A percentile compares a stretch with the other conserved stretches of the same genome.
phyloP scores from a whole-genome alignment of 192 early-diverging fungal genomes.

The Irineochytrium annulatum region DNA sequence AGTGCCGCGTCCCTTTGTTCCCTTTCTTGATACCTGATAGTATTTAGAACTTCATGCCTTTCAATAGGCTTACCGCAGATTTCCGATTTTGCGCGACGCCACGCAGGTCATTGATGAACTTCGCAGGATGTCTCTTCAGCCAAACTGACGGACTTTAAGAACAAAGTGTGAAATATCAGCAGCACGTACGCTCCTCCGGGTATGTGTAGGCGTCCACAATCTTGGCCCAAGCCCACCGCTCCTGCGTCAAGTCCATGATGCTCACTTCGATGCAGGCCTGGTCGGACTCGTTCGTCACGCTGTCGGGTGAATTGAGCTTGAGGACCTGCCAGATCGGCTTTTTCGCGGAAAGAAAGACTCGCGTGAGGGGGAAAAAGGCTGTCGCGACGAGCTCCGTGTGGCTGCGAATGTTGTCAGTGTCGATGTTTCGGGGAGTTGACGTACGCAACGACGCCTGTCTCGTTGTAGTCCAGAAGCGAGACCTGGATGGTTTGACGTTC shows the following conservation, averaged over 20 bases:
- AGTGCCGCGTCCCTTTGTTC: too few species aligned
- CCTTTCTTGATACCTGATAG: background rate
- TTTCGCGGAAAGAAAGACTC: slow-evolving; percentile 28
- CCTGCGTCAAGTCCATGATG: slow-evolving; percentile 32
- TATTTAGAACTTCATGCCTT: background rate
- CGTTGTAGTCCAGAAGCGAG: slow-evolving; percentile 28
- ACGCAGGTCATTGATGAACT: slow-evolving; percentile 23
- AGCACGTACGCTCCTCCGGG: slow-evolving; percentile 29
- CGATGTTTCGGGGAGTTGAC: background rate
- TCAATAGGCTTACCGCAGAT: background rate
- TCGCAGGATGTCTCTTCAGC: slow-evolving; percentile 13
- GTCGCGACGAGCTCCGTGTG: slow-evolving; percentile 26
- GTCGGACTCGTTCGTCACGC: background rate
- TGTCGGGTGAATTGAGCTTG: slow-evolving; percentile 17
- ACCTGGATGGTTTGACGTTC: slow-evolving; percentile 32
- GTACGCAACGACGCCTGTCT: background rate
- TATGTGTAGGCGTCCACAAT: slow-evolving; percentile 25
- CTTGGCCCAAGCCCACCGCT: slow-evolving; percentile 41
- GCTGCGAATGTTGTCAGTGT: background rate
- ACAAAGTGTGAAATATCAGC: background rate
- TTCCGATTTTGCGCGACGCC: background rate
- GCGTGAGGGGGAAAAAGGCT: slow-evolving; percentile 28
- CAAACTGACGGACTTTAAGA: slow-evolving; percentile 20
- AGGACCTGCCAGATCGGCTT: slow-evolving; percentile 32
- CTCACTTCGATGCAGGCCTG: slow-evolving; percentile 29